phyloP scores from a whole-genome alignment of 73 alveolate genomes.

The Symbiodinium pilosum region DNA sequence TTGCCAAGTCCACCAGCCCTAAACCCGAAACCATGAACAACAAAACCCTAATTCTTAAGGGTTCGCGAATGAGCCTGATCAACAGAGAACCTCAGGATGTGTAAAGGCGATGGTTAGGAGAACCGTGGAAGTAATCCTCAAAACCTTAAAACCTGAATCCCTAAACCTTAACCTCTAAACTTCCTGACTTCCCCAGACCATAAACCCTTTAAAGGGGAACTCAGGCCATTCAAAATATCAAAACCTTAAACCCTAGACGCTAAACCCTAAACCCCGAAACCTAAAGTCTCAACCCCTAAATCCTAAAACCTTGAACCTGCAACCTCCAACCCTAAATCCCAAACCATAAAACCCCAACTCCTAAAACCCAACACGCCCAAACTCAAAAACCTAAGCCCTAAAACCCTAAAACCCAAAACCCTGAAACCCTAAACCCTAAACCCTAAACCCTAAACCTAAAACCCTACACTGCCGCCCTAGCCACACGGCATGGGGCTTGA shows the following conservation, averaged over 20 bases:
- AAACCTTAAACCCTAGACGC: not conserved
- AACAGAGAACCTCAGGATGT: too few relatives aligned
- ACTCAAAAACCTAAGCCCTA: not conserved
- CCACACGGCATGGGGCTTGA: conserved; percentile 88
- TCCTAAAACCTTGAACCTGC: not conserved
- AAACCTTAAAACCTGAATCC: not conserved
- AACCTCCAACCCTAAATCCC: not conserved
- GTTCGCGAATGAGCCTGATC: too few relatives aligned
- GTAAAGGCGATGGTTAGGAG: too few relatives aligned
- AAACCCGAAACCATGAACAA: too few relatives aligned
- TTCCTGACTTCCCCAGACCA: too few relatives aligned
- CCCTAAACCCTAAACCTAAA: not conserved
- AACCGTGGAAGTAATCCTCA: too few relatives aligned
- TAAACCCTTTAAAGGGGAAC: too few relatives aligned
- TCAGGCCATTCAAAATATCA: not conserved
- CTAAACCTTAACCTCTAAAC: not conserved
- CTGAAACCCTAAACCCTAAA: not conserved
- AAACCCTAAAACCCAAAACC: too few relatives aligned
- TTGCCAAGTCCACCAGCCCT: not conserved
- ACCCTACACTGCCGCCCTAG: not conserved
- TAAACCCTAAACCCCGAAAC: not conserved
- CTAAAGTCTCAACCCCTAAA: not conserved
- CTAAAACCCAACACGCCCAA: too few relatives aligned
- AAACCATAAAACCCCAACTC: not conserved
- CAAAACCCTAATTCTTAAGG: not conserved